Percentiles rank a stretch among this genome's conserved stretches.
These are phyloP conservation scores for Fonsecaea pedrosoi DNA, from an alignment of 2,329 filamentous ascomycete genomes.

Conservation along the genomic window DNA sequence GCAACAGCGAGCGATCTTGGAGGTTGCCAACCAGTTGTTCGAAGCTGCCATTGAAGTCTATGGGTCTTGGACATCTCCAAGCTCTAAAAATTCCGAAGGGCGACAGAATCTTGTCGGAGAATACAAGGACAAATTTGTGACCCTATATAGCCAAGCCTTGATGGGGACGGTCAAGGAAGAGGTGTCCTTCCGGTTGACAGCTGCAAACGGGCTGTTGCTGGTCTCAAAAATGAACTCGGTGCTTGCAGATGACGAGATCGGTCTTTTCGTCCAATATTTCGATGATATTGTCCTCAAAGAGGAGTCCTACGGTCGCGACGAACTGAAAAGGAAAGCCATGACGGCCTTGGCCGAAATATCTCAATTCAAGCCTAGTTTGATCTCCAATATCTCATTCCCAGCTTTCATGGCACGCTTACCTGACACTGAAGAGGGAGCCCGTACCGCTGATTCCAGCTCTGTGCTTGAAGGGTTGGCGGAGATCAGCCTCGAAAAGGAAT, in stretches of 20 bases:
- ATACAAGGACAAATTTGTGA: constrained; percentile 59
- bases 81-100: constrained; percentile 44
- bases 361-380: constrained; percentile 65
- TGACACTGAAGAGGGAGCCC: constrained; percentile 59
- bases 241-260: constrained; percentile 60
- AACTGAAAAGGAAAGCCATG: constrained; percentile 66
- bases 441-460: constrained; percentile 55
- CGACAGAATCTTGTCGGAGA: constrained; percentile 53
- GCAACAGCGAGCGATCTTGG: constrained; percentile 67
- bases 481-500: constrained; percentile 66
- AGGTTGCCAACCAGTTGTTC: constrained; percentile 65
- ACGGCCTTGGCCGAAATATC: constrained; percentile 66
- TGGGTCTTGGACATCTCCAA: constrained; percentile 60
- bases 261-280: constrained; percentile 62
- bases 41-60: constrained; percentile 64
- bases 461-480: constrained; percentile 70
- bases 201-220: constrained; percentile 55
- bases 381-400: constrained; percentile 70
- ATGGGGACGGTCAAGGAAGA: constrained; percentile 61
- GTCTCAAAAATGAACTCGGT: constrained; percentile 55
- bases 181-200: constrained; percentile 57
- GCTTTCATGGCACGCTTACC: constrained; percentile 70
- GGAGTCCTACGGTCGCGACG: constrained; percentile 61
- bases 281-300: constrained; percentile 67
- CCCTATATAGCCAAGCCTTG: constrained; percentile 62